Base-by-base conservation (phyloP, 208 protist genomes). In the Willaertia magna region DNA sequence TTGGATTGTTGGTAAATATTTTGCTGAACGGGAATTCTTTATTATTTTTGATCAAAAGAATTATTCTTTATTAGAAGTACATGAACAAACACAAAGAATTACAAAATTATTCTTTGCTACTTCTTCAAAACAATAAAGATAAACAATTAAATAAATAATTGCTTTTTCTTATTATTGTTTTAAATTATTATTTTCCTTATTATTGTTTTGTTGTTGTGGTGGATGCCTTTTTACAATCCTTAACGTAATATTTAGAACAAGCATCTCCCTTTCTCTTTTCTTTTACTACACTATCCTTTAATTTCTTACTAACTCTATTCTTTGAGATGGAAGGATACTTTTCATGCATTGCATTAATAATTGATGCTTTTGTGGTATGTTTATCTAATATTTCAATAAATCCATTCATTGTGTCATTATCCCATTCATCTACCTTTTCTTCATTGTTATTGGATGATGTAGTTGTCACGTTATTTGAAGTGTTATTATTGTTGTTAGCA, bases 31-130 rank as follows among this genome's bases (percentile, higher is more conserved):
- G 34, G 76, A 81, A 51, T 51, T 81, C 18, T 81, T 42, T 30
- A 22, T 81, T 51, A 51, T 81, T 26, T 52, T 81, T n/a, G 76
- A 81, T 2, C 76, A 81, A 81, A 81, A 81, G 76, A 81, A 81
- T 26, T 47, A 30, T 39, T 44, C 76, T 6, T 30, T 81, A 3
- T 18, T 42, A 14, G 76, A 81, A 26, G 44, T 81, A 1, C 40
- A 81, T 1, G n/a, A 81, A 40, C 76, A 81, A 81, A 40, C 51
- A 34, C n/a, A 81, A 12, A 81, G 51, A 51, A 42, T 42, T 18
- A 81, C 20, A 3, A 42, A 44, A 26, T 22, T 81, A 14, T 81
- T 81, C 44, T n/a, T n/a, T n/a, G n/a, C n/a, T n/a, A n/a, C n/a
- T n/a, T n/a, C n/a, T n/a, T n/a, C n/a, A n/a, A n/a, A n/a, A n/a